These are phyloP conservation scores for Acorus gramineus DNA, from an alignment of 106 monocot species.

Conservation along the genomic window DNA sequence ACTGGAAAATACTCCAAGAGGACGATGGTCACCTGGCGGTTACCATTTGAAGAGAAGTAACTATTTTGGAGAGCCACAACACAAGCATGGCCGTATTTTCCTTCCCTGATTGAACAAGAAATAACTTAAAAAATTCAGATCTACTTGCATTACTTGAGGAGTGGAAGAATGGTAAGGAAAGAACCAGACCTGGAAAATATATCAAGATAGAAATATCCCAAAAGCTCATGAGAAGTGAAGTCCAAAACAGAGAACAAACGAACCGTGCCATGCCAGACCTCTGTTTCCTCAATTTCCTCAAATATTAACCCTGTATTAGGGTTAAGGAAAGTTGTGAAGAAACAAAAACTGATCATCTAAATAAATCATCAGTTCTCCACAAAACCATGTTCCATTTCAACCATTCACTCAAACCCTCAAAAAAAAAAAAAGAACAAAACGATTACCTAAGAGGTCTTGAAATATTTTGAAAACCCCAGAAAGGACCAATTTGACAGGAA, in stretches of 20 bases:
- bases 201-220: slow-evolving; percentile 94
- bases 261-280: slow-evolving; percentile 91
- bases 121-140: neutral
- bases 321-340: neutral
- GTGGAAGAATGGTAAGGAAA: neutral
- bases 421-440: neutral
- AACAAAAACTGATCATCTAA: neutral
- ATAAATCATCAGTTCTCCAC: neutral
- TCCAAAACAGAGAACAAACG: slow-evolving; percentile 61
- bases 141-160: neutral
- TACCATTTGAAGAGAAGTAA: slow-evolving; percentile 53
- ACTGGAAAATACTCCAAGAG: neutral
- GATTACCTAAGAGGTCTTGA: slow-evolving; percentile 83
- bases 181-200: slow-evolving; percentile 61
- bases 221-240: slow-evolving; percentile 52
- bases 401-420: too few species aligned
- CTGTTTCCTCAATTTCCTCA: slow-evolving; percentile 55
- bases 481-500: slow-evolving; percentile 71
- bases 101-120: slow-evolving; percentile 41
- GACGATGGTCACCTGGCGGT: slow-evolving; percentile 41
- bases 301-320: slow-evolving; percentile 57
- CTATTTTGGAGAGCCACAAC: slow-evolving; percentile 94
- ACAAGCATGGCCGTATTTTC: slow-evolving; percentile 82
- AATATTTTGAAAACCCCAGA: slow-evolving; percentile 85
- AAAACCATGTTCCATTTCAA: too few species aligned